Evolutionary conservation across 805 yeast species (phyloP), one percentile per base, ranked within the genome.

Genomic region (Vanderwaltozyma polyspora): DNA sequence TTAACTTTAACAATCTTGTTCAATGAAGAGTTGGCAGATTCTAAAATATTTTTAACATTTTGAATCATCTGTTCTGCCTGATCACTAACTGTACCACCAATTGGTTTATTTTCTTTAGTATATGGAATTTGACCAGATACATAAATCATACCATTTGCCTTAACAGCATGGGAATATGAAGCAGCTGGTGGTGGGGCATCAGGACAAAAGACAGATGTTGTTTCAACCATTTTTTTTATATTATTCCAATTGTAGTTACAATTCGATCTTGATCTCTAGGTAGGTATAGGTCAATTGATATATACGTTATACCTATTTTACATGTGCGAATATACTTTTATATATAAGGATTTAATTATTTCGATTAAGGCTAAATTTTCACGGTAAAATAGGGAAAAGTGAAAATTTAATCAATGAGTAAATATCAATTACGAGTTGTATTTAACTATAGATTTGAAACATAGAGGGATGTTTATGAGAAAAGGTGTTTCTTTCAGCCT

Each of bases 101-200:
- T 74, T 44, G 81, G 78, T 61, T 77, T 76, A 58, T 79, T 81
- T 3, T 79, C 82, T 26, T 84, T 70, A 27, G 86, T 83, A 67
- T 74, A 73, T 38, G 95, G 96, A 39, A 89, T 78, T 66, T 89
- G 97, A 38, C 98, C 98, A 34, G 94, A 82, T 38, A 89, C 86
- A 58, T 80, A 89, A 57, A 89, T 62, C 55, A 84, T 76, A 39
- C 94, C 74, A 59, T 82, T 83, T 49, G 76, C 93, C 63, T 81
- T 85, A 58, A 87, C 72, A 29, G 96, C 97, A 62, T 89, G 97
- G 21, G 94, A 82, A 62, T 89, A 89, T 9, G 95, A 76, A 28
- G 95, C 96, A 27, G 94, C 95, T 41, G 97, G 94, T 37, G 94
- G 85, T 46, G 97, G 96, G 24, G 95, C 95, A 16, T 19, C 12